These are phyloP conservation scores for Fusarium sp. DNA, from an alignment of 2,329 filamentous ascomycete genomes.

Conservation along the genomic window DNA sequence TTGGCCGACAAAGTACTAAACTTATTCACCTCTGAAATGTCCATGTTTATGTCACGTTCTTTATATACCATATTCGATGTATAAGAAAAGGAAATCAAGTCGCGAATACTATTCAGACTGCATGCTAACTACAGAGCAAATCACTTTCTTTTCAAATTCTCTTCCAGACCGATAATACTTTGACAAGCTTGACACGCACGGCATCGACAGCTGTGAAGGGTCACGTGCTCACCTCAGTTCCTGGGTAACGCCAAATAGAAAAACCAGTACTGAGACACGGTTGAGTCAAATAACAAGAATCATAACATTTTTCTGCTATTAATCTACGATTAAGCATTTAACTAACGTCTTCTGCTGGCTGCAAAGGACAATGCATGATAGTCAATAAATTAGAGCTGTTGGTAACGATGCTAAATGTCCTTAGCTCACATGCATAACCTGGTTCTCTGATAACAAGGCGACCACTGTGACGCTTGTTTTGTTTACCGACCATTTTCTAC, in stretches of 20 bases:
- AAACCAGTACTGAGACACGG: constrained; percentile 43
- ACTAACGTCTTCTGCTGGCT: constrained; percentile 25
- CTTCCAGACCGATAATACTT: neutral
- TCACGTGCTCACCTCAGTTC: constrained; percentile 15
- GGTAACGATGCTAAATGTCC: constrained; percentile 16
- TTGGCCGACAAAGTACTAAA: neutral
- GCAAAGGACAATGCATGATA: constrained; percentile 23
- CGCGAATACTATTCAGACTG: neutral
- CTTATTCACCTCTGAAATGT: neutral
- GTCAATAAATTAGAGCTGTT: constrained; percentile 27
- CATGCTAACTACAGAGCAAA: neutral
- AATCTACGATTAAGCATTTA: constrained; percentile 6
- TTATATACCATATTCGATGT: neutral
- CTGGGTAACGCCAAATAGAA: constrained; percentile 46
- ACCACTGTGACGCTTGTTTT: constrained; percentile 47
- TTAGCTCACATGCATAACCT: constrained; percentile 20
- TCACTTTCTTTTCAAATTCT: neutral
- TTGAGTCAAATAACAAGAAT: constrained; percentile 32
- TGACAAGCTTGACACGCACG: neutral
- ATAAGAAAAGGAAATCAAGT: neutral
- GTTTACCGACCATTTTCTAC: constrained; percentile 49
- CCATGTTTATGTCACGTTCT: neutral
- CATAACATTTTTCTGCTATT: constrained; percentile 14
- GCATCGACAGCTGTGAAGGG: neutral
- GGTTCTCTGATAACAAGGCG: constrained; percentile 46